A percentile compares a stretch with the other conserved stretches of the same genome.
Evolutionary conservation across 1,284 basidiomycete genomes (phyloP).

Genomic region (Rhodotorula sp.): DNA sequence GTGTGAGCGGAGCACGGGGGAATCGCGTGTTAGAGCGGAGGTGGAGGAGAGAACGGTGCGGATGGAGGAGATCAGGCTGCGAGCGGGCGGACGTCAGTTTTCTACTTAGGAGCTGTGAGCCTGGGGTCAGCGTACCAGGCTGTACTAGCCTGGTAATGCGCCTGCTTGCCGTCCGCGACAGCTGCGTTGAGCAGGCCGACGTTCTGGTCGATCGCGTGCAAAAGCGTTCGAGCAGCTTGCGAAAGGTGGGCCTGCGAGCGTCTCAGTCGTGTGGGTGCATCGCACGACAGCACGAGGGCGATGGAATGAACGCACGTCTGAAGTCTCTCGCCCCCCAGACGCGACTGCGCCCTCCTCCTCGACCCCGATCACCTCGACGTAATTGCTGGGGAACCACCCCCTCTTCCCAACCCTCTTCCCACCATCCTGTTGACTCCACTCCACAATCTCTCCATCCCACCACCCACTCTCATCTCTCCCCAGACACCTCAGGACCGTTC

Average conservation of each 20-base stretch:
- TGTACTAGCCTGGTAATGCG: slow-evolving; percentile 69
- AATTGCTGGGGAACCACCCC: slow-evolving; percentile 97
- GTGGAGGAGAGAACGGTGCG: slow-evolving; percentile 82
- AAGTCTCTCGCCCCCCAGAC: too few relatives aligned
- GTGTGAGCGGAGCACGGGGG: slow-evolving; percentile 65
- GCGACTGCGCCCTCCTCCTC: neutral
- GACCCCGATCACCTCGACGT: slow-evolving; percentile 44
- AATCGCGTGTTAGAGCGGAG: slow-evolving; percentile 81
- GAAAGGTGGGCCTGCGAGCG: neutral
- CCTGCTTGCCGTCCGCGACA: slow-evolving; percentile 69
- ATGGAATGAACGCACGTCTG: neutral
- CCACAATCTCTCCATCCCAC: slow-evolving; percentile 90
- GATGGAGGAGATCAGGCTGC: slow-evolving; percentile 80
- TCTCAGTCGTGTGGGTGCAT: neutral
- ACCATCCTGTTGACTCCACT: neutral
- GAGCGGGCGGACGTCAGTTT: neutral
- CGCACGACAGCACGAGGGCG: neutral
- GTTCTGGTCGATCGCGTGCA: slow-evolving; percentile 75
- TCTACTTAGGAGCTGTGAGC: too few relatives aligned
- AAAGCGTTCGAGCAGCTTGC: slow-evolving; percentile 12
- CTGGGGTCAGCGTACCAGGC: slow-evolving; percentile 53
- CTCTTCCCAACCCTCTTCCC: slow-evolving; percentile 47
- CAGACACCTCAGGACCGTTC: slow-evolving; percentile 85
- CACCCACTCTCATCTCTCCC: slow-evolving; percentile 86
- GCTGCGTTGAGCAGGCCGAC: slow-evolving; percentile 81